A percentile compares a stretch with the other conserved stretches of the same genome.
phyloP scores from a whole-genome alignment of 179 eudicot genomes.

The Camellia oleifera region DNA sequence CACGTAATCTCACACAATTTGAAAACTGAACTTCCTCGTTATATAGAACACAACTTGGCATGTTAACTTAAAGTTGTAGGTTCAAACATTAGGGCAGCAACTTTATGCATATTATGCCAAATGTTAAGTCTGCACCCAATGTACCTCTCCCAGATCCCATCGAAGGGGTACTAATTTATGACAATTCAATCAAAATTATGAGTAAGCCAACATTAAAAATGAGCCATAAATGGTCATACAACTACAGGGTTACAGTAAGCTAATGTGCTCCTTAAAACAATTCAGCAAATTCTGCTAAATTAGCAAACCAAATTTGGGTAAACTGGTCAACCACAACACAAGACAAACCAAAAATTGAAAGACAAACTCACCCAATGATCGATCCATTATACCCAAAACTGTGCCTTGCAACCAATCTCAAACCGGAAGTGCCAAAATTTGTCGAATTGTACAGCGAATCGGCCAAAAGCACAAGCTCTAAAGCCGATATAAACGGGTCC shows the following conservation, averaged over 20 bases:
- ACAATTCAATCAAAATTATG: not conserved
- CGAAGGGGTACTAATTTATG: no score
- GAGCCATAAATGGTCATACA: not conserved
- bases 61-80: no score
- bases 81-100: no score
- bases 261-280: not conserved
- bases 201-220: not conserved
- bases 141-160: no score
- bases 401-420: constrained; percentile 73
- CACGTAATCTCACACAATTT: no score
- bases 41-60: no score
- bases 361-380: constrained; percentile 51
- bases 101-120: no score
- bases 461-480: constrained; percentile 60
- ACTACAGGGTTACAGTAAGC: not conserved
- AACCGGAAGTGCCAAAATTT: constrained; percentile 50
- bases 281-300: not conserved
- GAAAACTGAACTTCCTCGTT: no score
- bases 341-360: constrained; percentile 7
- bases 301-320: not conserved
- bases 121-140: no score
- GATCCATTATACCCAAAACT: constrained; percentile 73
- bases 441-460: constrained; percentile 82
- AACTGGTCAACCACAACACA: not conserved
- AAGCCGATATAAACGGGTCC: constrained; percentile 81